These are phyloP conservation scores for Phaeophleospora eucalypticola DNA, from an alignment of 2,329 filamentous ascomycete genomes.

Conservation along the genomic window DNA sequence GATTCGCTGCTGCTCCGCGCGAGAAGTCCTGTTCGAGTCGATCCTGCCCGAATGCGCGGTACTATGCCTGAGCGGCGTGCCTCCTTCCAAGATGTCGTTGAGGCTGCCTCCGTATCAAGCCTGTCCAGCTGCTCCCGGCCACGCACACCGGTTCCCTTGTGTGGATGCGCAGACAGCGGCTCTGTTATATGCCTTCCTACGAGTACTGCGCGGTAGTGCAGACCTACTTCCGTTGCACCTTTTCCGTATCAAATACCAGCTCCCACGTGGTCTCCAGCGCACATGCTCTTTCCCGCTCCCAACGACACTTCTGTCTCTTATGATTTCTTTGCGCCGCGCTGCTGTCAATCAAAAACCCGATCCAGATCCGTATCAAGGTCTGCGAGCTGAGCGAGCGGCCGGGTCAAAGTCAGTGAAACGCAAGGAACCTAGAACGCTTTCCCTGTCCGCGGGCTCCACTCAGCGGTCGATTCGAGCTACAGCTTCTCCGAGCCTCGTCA, in stretches of 20 bases:
- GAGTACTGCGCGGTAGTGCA: too few species aligned
- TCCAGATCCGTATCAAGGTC: too few species aligned
- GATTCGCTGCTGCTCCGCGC: conserved; percentile 3
- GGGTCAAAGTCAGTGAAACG: background rate
- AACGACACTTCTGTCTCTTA: background rate
- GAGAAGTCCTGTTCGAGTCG: background rate
- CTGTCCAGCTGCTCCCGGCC: too few species aligned
- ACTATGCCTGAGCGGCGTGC: too few species aligned
- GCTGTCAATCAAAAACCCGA: too few species aligned
- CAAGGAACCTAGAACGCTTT: background rate
- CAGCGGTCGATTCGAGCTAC: background rate
- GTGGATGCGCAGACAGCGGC: too few species aligned
- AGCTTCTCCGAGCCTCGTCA: background rate
- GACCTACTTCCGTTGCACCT: too few species aligned
- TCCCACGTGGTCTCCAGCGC: background rate
- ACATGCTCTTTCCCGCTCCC: background rate
- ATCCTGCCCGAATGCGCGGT: background rate
- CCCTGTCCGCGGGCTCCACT: background rate
- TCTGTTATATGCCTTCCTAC: too few species aligned
- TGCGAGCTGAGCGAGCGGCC: background rate
- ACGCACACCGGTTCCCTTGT: too few species aligned
- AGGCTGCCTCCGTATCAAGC: too few species aligned
- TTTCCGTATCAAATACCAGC: background rate
- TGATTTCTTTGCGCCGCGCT: background rate
- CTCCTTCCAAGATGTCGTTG: too few species aligned